A percentile compares a stretch with the other conserved stretches of the same genome.
Conservation (phyloP, 202 grass and related monocot genomes). For the Setaria italica region DNA sequence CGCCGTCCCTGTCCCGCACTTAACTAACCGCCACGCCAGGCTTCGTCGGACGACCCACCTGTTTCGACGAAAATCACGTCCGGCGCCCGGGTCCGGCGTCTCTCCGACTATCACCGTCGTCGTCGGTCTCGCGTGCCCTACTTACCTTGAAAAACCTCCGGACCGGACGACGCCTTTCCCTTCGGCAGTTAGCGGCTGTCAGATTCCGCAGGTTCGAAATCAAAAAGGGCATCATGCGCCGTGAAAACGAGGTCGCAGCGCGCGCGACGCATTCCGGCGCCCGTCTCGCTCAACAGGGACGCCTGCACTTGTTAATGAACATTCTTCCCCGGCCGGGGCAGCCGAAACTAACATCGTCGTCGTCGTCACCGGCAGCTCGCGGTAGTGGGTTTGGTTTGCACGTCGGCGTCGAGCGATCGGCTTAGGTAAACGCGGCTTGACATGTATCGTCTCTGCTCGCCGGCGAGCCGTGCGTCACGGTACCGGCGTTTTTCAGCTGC, state of each 20-base stretch:
- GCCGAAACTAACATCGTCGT: neutral
- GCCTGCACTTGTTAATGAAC: conserved; percentile 19
- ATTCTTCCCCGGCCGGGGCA: neutral
- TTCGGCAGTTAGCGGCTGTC: conserved; percentile 30
- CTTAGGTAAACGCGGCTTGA: conserved; percentile 48
- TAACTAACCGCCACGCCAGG: conserved; percentile 1
- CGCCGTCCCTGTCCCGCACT: conserved; percentile 20
- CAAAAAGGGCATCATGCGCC: conserved; percentile 16
- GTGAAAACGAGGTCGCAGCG: neutral
- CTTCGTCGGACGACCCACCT: conserved; percentile 15
- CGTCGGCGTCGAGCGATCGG: conserved; percentile 37
- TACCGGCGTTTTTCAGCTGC: neutral
- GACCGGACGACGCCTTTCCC: conserved; percentile 16
- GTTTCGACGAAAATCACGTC: conserved; percentile 33
- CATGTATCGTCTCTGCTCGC: neutral
- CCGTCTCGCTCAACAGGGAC: neutral
- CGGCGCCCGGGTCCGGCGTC: neutral
- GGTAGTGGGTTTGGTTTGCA: conserved; percentile 41
- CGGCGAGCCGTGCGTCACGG: conserved; percentile 22
- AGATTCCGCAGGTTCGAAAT: conserved; percentile 30
- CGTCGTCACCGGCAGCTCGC: neutral
- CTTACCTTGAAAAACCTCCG: neutral
- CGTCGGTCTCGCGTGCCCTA: conserved; percentile 1
- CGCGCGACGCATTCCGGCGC: neutral
- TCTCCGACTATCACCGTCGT: conserved; percentile 29